Evolutionary conservation across 305 asterid species (phyloP).

Genomic region (Ruellia speciosa): DNA sequence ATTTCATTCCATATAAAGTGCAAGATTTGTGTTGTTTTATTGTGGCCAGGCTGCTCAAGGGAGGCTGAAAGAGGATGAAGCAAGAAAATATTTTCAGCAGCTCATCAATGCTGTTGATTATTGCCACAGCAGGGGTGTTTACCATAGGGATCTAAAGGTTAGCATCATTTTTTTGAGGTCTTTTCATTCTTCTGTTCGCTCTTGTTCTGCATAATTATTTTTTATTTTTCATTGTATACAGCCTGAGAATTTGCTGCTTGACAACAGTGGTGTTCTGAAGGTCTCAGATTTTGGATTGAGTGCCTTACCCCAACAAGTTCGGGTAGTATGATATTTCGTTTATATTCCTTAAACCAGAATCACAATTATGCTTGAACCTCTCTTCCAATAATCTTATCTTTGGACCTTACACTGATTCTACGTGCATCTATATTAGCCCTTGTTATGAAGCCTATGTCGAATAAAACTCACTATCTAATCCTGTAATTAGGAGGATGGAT

Average conservation of each 20-base stretch:
- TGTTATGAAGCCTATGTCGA: no score
- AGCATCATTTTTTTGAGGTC: neutral
- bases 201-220: neutral
- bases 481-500: conserved; percentile 75
- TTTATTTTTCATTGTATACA: conserved; percentile 27
- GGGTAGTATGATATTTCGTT: conserved; percentile 37
- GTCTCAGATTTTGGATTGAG: conserved; percentile 96
- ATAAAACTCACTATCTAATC: no score
- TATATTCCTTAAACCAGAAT: neutral
- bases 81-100: conserved; percentile 59
- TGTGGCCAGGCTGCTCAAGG: conserved; percentile 59
- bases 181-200: neutral
- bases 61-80: conserved; percentile 91
- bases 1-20: neutral
- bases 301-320: conserved; percentile 96
- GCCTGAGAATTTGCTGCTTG: conserved; percentile 94
- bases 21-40: conserved; percentile 4
- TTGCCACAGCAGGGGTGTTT: conserved; percentile 73
- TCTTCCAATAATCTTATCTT: no score
- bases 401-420: no score
- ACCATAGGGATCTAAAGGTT: conserved; percentile 63
- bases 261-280: conserved; percentile 67
- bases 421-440: no score
- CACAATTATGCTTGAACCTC: neutral
- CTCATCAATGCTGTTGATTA: conserved; percentile 62